Conservation (phyloP, 2,329 filamentous ascomycete species). For the Ascochyta koolunga region DNA sequence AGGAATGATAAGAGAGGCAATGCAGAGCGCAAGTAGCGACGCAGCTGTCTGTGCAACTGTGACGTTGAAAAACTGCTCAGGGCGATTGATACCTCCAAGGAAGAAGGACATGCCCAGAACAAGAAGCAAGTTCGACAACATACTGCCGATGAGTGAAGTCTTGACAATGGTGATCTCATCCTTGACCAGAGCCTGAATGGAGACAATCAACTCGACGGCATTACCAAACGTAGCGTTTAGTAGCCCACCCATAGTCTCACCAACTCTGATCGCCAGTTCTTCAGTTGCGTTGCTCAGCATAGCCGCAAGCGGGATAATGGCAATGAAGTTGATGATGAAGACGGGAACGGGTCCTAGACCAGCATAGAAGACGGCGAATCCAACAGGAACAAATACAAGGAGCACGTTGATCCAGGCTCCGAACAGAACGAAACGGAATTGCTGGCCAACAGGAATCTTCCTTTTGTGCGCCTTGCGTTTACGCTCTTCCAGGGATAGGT, state of each 20-base stretch:
- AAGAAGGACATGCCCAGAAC: slow-evolving; percentile 95
- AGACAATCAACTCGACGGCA: slow-evolving; percentile 87
- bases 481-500: slow-evolving; percentile 39
- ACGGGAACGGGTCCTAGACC: slow-evolving; percentile 50
- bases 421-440: slow-evolving; percentile 76
- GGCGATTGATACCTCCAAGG: slow-evolving; percentile 77
- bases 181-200: slow-evolving; percentile 79
- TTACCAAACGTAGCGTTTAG: slow-evolving; percentile 93
- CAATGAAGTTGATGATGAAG: slow-evolving; percentile 92
- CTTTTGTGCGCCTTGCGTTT: slow-evolving; percentile 39
- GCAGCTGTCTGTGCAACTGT: slow-evolving; percentile 90
- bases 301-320: slow-evolving; percentile 86
- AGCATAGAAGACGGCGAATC: slow-evolving; percentile 73
- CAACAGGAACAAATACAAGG: slow-evolving; percentile 76
- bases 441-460: slow-evolving; percentile 50
- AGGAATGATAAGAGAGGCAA: slow-evolving; percentile 84
- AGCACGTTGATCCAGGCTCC: slow-evolving; percentile 88
- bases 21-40: slow-evolving; percentile 77
- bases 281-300: slow-evolving; percentile 90
- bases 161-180: slow-evolving; percentile 83
- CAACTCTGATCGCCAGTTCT: slow-evolving; percentile 77
- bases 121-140: slow-evolving; percentile 86
- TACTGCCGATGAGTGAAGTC: slow-evolving; percentile 89
- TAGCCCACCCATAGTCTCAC: slow-evolving; percentile 85
- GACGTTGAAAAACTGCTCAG: slow-evolving; percentile 88